Evolutionary conservation across 768 basidiomycete species (phyloP), one percentile per base, ranked within the genome.

Genomic region (Auricularia cornea): DNA sequence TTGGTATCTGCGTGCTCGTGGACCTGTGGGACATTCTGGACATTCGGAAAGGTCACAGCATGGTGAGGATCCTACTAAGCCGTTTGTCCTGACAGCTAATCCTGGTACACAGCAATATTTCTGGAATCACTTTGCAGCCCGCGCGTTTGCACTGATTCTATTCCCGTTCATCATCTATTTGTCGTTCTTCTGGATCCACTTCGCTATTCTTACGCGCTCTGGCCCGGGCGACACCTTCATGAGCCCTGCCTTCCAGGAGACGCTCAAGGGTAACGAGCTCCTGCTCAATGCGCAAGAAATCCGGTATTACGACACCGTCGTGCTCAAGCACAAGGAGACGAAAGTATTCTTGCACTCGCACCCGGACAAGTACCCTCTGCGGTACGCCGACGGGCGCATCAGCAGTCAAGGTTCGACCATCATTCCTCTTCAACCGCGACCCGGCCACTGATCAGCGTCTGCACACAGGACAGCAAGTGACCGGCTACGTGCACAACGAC

Each of bases 161-260:
- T 78, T 96, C n/a, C 97, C 97, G 3, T 84, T 94, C 68, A 75
- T 91, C 62, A 81, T 98, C 59, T 99, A 99, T 74, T 83, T 98
- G 2, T 88, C 89, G 18, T 93, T 96, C 82, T 99, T 99, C 82
- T 99, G 90, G 76, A 76, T 97, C 29, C 97, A 99, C 74, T 96
- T 99, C 71, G 80, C 88, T 30, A 81, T 98, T 66, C 85, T 98
- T 67, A 90, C 79, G 8, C 82, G 87, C 67, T 94, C 94, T 12
- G 97, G 97, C 29, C 83, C 94, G 33, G 97, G 97, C 4, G 97
- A 98, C 71, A 80, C 82, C 41, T 99, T 98, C 79, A 98, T 98
- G 97, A 94, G 90, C 72, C 95, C 97, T 5, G 88, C 87, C 3
- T 99, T 99, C 85, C 97, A 99, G 76, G 94, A 98, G 77, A 97